Evolutionary conservation across 805 yeast genomes (phyloP).

Genomic region (Yarrowia alimentaria): DNA sequence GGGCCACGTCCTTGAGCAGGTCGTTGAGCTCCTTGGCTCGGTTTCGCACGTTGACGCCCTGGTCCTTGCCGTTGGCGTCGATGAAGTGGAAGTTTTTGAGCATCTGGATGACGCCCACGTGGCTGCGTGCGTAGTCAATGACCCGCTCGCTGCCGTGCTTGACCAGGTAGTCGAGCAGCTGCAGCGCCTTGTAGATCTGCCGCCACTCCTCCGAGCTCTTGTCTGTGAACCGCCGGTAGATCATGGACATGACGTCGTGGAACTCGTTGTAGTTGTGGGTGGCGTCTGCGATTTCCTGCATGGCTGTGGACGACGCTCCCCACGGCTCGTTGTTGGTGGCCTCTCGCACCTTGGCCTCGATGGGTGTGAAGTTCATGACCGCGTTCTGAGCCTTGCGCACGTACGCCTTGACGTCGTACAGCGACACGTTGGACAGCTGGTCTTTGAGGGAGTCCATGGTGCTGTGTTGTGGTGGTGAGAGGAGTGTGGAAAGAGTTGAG

Average conservation of each 20-base stretch:
- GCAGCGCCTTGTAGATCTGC: slow-evolving; percentile 92
- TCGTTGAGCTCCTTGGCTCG: slow-evolving; percentile 74
- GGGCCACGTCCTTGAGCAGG: slow-evolving; percentile 71
- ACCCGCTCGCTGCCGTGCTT: slow-evolving; percentile 93
- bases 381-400: slow-evolving; percentile 97
- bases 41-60: slow-evolving; percentile 92
- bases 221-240: slow-evolving; percentile 82
- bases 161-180: slow-evolving; percentile 83
- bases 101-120: slow-evolving; percentile 77
- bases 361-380: slow-evolving; percentile 92
- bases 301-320: slow-evolving; percentile 90
- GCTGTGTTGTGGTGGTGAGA: no score
- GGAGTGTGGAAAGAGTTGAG: no score
- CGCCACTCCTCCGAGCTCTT: slow-evolving; percentile 97
- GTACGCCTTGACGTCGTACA: slow-evolving; percentile 95
- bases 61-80: slow-evolving; percentile 91
- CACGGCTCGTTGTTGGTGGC: slow-evolving; percentile 99
- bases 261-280: slow-evolving; percentile 65
- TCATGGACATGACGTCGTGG: slow-evolving; percentile 49
- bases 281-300: slow-evolving; percentile 95
- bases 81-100: slow-evolving; percentile 90
- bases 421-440: slow-evolving; percentile 55
- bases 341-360: slow-evolving; percentile 87
- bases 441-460: no score
- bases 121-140: slow-evolving; percentile 90